Evolutionary conservation across 1,139 yeast genomes (phyloP), one percentile per base, ranked within the genome.

Genomic region (Yamadazyma oceani): DNA sequence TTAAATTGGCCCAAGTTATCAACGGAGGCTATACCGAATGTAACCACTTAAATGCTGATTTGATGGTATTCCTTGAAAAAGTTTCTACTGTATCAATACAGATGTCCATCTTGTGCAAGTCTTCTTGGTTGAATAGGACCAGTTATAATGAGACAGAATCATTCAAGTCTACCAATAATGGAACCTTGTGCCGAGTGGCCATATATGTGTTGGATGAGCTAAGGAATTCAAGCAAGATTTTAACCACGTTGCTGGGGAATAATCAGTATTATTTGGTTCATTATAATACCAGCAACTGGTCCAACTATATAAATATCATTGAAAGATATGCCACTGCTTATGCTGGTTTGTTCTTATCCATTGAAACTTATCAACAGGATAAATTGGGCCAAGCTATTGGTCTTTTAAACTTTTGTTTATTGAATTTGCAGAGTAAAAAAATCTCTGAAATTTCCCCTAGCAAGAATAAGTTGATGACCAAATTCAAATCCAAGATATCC

Each of bases 341-440:
- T 40, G 69, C 75, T 24, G 76, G 73, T 0, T 48, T 68, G 29
- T 72, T 70, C 42, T 55, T 70, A 15, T 55, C 75, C 0, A 63
- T 70, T 28, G 77, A 71, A 40, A 54, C 60, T 36, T 70, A 72
- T 45, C 73, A 67, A 42, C 66, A 69, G 34, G 54, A 60, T 34
- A 60, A 64, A 38, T 35, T 70, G 9, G 78, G 78, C 1, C 62
- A 60, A 29, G 73, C 77, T 1, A 57, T 72, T 16, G 78, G 78
- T 0, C 50, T 71, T 14, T 50, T 69, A 4, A 67, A 69, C 38
- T 69, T 57, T 36, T 53, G 73, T 19, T 53, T 71, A 12, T 46
- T 71, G n/a, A 54, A 57, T 16, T 53, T 72, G 15, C 76, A 72
- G 40, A 65, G 69, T 36, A 69, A 68, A 42, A 53, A 53, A 17